Percentiles rank a stretch among this genome's conserved stretches.
Evolutionary conservation across 805 yeast genomes (phyloP).

Genomic region (Teunomyces aglyptinius): DNA sequence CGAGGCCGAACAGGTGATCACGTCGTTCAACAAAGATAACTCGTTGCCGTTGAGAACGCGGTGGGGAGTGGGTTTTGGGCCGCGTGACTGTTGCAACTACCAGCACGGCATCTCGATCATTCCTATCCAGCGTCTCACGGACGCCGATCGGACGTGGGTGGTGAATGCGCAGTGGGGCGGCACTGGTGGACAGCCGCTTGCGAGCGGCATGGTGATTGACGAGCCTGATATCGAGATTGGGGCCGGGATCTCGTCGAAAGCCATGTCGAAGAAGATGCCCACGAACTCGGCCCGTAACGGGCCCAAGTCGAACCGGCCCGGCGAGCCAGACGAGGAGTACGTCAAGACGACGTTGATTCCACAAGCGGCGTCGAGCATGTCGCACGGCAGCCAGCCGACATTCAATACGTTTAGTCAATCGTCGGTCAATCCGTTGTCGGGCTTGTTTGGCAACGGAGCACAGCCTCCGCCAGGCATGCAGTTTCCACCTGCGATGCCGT

Average conservation of each 20-base stretch:
- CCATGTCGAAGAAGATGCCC: slow-evolving; percentile 89
- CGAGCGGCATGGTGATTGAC: slow-evolving; percentile 79
- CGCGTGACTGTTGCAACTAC: slow-evolving; percentile 96
- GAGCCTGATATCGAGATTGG: slow-evolving; percentile 99
- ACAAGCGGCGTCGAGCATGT: slow-evolving; percentile 21
- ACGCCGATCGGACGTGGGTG: slow-evolving; percentile 90
- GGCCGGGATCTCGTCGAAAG: slow-evolving; percentile 87
- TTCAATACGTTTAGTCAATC: slow-evolving; percentile 33
- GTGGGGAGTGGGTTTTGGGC: slow-evolving; percentile 99
- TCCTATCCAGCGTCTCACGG: slow-evolving; percentile 85
- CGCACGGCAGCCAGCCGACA: slow-evolving; percentile 38
- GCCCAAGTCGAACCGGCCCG: slow-evolving; percentile 72
- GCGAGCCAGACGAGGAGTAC: slow-evolving; percentile 48
- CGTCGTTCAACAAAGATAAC: slow-evolving; percentile 68
- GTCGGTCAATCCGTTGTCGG: slow-evolving; percentile 46
- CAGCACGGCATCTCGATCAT: slow-evolving; percentile 85
- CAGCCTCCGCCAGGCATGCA: slow-evolving; percentile 9
- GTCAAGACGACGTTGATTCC: slow-evolving; percentile 33
- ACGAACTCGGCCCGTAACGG: slow-evolving; percentile 84
- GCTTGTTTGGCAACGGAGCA: slow-evolving; percentile 33
- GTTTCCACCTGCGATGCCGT: not conserved
- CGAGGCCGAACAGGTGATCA: slow-evolving; percentile 84
- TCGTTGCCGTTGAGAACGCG: slow-evolving; percentile 71
- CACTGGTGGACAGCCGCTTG: slow-evolving; percentile 82
- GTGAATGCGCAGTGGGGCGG: slow-evolving; percentile 96